A percentile compares a stretch with the other conserved stretches of the same genome.
phyloP scores from a whole-genome alignment of 164 flowering plant genomes.

The Nymphaea colorata region DNA sequence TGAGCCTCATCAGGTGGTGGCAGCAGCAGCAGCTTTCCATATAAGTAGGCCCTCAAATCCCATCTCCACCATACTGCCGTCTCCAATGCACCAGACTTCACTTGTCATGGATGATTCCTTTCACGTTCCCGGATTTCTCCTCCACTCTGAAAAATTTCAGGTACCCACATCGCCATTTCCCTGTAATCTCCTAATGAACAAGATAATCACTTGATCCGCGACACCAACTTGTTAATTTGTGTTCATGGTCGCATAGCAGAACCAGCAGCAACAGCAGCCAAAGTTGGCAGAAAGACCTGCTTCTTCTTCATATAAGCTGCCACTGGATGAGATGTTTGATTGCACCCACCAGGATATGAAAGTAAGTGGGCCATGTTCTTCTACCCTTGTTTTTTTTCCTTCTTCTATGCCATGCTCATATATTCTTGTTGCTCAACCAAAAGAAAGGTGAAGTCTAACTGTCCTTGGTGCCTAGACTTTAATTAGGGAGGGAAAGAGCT shows the following conservation, averaged over 20 bases:
- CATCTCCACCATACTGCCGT: constrained; percentile 56
- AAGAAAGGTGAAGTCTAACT: no score
- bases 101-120: constrained; percentile 54
- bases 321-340: neutral
- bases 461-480: no score
- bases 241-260: constrained; percentile 1
- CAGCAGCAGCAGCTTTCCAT: constrained; percentile 54
- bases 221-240: neutral
- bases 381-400: no score
- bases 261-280: constrained; percentile 66
- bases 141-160: constrained; percentile 61
- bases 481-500: no score
- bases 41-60: constrained; percentile 64
- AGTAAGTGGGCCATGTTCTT: neutral
- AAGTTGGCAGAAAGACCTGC: constrained; percentile 57
- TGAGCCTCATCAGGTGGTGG: constrained; percentile 14
- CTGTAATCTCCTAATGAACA: no score
- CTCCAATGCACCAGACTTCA: constrained; percentile 56
- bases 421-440: no score
- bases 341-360: neutral
- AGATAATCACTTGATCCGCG: neutral
- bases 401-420: no score
- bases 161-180: constrained; percentile 16
- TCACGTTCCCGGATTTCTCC: constrained; percentile 58
- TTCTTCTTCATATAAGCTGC: constrained; percentile 16